Evolutionary conservation across 2,329 filamentous ascomycete species (phyloP).

Genomic region (Colletotrichum salicis): DNA sequence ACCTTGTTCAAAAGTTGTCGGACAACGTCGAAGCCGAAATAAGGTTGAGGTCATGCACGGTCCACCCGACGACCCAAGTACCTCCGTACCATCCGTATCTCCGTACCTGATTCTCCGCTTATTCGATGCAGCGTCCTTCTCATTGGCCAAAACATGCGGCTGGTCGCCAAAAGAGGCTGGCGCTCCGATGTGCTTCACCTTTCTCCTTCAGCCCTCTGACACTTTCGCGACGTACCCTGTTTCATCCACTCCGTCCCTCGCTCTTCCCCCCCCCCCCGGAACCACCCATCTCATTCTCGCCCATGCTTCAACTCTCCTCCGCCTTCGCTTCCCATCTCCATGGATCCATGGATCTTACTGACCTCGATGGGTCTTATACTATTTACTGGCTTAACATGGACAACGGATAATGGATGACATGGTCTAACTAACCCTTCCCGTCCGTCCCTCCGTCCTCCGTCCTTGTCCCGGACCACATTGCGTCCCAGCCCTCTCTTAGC

Average conservation of each 20-base stretch:
- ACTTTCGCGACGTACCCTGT: constrained; percentile 45
- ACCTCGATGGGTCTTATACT: no score
- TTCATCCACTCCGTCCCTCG: constrained; percentile 38
- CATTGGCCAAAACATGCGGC: not conserved
- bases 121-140: not conserved
- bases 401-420: no score
- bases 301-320: no score
- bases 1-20: constrained; percentile 36
- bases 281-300: not conserved
- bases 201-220: constrained; percentile 42
- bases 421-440: not conserved
- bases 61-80: not conserved
- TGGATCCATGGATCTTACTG: not conserved
- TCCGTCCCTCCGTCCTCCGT: not conserved
- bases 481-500: not conserved
- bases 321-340: not conserved
- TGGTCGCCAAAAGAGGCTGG: constrained; percentile 12
- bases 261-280: not conserved
- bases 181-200: constrained; percentile 42
- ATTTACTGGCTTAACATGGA: no score
- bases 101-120: constrained; percentile 37
- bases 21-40: constrained; percentile 48
- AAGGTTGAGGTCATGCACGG: constrained; percentile 42
- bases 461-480: constrained; percentile 7
- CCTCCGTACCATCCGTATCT: no score